A percentile compares a stretch with the other conserved stretches of the same genome.
Conservation (phyloP, 768 basidiomycete species). For the Tubosaeta sp. region DNA sequence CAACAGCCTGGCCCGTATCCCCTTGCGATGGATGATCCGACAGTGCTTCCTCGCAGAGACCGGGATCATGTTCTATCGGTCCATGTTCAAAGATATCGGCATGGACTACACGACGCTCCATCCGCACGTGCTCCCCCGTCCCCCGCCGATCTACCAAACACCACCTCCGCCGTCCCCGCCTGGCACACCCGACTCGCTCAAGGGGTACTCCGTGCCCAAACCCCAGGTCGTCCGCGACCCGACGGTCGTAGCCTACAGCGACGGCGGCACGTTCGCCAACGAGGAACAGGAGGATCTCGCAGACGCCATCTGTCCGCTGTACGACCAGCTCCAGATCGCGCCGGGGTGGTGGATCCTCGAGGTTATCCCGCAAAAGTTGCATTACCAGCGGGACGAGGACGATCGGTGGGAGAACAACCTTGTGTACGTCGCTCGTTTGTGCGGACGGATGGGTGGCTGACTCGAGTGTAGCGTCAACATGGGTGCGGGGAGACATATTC, state of each 20-base stretch:
- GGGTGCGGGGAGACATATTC: conserved; percentile 40
- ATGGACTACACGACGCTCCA: conserved; percentile 47
- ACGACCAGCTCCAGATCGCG: conserved; percentile 53
- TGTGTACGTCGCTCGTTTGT: conserved; percentile 13
- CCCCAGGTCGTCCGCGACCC: conserved; percentile 17
- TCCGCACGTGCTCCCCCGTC: conserved; percentile 39
- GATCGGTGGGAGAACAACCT: conserved; percentile 8
- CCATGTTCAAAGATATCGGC: conserved; percentile 39
- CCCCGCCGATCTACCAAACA: conserved; percentile 33
- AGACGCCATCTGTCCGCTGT: conserved; percentile 49
- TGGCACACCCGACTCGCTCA: conserved; percentile 9
- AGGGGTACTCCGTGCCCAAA: conserved; percentile 5
- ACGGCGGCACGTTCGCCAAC: conserved; percentile 24
- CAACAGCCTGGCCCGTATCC: conserved; percentile 63
- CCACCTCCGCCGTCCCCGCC: conserved; percentile 11
- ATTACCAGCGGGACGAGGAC: conserved; percentile 25
- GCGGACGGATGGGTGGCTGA: neutral
- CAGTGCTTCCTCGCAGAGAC: conserved; percentile 53
- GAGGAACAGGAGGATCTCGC: conserved; percentile 63
- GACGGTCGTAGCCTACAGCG: conserved; percentile 14
- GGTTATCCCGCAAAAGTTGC: conserved; percentile 36
- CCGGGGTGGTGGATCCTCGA: conserved; percentile 68
- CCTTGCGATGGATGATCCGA: conserved; percentile 76
- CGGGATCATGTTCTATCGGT: conserved; percentile 55
- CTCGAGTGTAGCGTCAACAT: conserved; percentile 29